Evolutionary conservation across 495 filamentous ascomycete genomes (phyloP), one percentile per base, ranked within the genome.

Genomic region (Penicillium arizonense): DNA sequence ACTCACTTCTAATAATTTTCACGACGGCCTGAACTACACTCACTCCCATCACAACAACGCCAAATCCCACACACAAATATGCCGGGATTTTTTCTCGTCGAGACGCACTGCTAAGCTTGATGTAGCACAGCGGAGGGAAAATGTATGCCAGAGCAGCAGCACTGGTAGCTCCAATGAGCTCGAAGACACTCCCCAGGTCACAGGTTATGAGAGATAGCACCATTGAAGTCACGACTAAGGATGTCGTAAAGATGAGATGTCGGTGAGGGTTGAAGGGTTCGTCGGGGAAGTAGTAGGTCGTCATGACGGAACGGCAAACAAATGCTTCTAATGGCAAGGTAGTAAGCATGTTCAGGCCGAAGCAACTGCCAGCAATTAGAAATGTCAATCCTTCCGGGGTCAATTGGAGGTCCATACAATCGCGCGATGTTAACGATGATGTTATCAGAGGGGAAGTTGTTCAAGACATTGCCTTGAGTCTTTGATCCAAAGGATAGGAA

Each of bases 261-360:
- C 91, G 83, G 52, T 86, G 86, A 60, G 89, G 82, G 62, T 88
- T 88, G 69, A 88, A 91, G 0, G 87, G 87, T 56, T 91, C 86
- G 55, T 81, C 71, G 1, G 86, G 88, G 70, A 90, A 96, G 72
- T 85, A 98, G 73, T 96, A 98, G 42, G 89, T 92, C 32, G 88
- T 81, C 87, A 97, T 96, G 37, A 97, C 94, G 67, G 96, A 92
- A 50, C 94, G 84, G 69, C 95, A 97, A 39, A 98, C 94, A 68
- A 98, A 98, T 7, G 90, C 89, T 74, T 98, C 94, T 34, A 98
- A 82, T 3, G 94, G 94, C 39, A 98, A 75, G 2, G 94, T 98
- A 5, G 94, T 97, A 55, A 98, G 83, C 94, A 98, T 98, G 75
- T 98, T 98, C 49, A 97, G 73, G 4, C 95, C 94, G 58, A 98